Evolutionary conservation across 495 filamentous ascomycete genomes (phyloP).

Genomic region (Tricharina praecox): DNA sequence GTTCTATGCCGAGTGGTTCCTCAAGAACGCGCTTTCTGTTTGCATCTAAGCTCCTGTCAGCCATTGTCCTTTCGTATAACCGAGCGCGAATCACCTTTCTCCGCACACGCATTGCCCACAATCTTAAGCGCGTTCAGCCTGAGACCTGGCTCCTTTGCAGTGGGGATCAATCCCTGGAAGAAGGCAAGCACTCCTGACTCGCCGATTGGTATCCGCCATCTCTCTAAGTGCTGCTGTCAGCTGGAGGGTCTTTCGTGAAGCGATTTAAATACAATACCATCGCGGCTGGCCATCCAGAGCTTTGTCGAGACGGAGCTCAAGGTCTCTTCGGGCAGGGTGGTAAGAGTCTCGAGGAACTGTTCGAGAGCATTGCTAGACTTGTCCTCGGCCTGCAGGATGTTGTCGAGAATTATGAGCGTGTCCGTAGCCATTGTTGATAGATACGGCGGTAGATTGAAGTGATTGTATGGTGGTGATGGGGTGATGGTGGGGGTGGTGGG

Average conservation of each 20-base stretch:
- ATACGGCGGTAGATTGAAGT: too few species aligned
- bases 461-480: not conserved
- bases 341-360: not conserved
- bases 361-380: not conserved
- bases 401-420: not conserved
- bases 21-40: conserved; percentile 51
- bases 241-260: not conserved
- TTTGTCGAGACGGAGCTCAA: not conserved
- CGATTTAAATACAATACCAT: not conserved
- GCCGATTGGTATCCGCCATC: conserved; percentile 48
- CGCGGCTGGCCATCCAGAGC: conserved; percentile 3
- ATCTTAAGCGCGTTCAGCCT: conserved; percentile 38
- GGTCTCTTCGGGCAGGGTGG: not conserved
- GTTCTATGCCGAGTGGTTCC: conserved; percentile 36
- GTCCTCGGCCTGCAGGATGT: not conserved
- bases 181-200: conserved; percentile 51
- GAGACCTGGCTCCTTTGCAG: conserved; percentile 27
- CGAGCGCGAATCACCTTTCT: conserved; percentile 42
- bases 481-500: not conserved
- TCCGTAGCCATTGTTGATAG: not conserved
- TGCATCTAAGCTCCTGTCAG: conserved; percentile 37
- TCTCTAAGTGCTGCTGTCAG: conserved; percentile 30
- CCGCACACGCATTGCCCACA: conserved; percentile 67
- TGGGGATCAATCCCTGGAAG: conserved; percentile 40
- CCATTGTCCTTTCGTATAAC: not conserved